These are phyloP conservation scores for Hyphodiscus sp. DNA, from an alignment of 2,329 filamentous ascomycete genomes.

Conservation along the genomic window DNA sequence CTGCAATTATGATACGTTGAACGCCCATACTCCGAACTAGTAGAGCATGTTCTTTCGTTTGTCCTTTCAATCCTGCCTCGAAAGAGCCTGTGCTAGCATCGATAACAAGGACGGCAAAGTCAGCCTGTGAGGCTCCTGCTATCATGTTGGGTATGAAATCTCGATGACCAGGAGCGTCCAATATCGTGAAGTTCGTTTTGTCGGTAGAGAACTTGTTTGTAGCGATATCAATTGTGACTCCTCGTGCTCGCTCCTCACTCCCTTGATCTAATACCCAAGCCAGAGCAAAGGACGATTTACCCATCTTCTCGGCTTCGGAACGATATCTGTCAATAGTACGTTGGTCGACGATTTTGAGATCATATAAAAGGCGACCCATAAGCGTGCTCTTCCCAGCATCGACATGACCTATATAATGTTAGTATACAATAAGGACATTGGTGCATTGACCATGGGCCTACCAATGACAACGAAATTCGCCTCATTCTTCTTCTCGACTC, in stretches of 20 bases:
- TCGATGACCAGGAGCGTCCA: constrained; percentile 89
- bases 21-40: constrained; percentile 88
- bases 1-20: constrained; percentile 76
- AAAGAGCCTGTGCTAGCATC: constrained; percentile 88
- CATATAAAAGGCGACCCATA: constrained; percentile 89
- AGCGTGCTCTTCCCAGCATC: constrained; percentile 97
- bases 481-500: constrained; percentile 67
- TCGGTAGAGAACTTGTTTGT: constrained; percentile 92
- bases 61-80: constrained; percentile 85
- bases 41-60: constrained; percentile 89
- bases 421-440: constrained; percentile 16
- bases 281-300: constrained; percentile 91
- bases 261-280: constrained; percentile 96
- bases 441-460: constrained; percentile 37
- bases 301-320: constrained; percentile 82
- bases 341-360: constrained; percentile 82
- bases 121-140: constrained; percentile 88
- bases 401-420: constrained; percentile 64
- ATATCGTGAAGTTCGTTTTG: constrained; percentile 80
- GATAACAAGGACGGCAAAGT: constrained; percentile 91
- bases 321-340: constrained; percentile 82
- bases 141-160: constrained; percentile 99
- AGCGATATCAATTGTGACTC: constrained; percentile 95
- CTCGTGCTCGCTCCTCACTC: constrained; percentile 78
- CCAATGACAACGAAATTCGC: constrained; percentile 91